phyloP scores from a whole-genome alignment of 305 asterid genomes.

The Rubia balearica region DNA sequence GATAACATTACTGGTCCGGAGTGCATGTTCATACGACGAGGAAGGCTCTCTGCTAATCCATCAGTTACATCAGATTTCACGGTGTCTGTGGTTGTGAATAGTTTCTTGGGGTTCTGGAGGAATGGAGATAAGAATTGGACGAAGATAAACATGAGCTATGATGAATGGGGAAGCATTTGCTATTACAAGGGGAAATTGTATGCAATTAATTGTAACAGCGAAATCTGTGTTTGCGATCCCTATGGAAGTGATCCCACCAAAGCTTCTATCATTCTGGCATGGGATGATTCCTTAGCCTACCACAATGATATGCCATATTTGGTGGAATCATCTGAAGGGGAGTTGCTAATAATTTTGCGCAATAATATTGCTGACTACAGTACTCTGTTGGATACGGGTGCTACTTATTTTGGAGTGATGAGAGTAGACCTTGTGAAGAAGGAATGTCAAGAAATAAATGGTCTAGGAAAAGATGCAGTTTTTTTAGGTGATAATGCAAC shows the following conservation, averaged over 20 bases:
- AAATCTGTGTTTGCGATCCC: neutral
- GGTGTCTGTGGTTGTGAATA: too few species aligned
- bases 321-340: neutral
- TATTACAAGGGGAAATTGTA: neutral
- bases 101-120: too few species aligned
- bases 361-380: too few species aligned
- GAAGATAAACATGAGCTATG: neutral
- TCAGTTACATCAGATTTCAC: too few species aligned
- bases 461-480: neutral
- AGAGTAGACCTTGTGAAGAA: neutral
- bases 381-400: neutral
- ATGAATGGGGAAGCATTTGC: neutral
- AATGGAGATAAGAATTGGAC: neutral
- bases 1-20: accelerated
- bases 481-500: neutral
- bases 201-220: neutral
- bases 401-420: neutral
- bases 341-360: neutral
- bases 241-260: neutral
- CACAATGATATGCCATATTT: neutral
- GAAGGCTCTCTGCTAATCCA: too few species aligned
- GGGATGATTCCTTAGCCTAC: too few species aligned
- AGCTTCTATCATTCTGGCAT: too few species aligned
- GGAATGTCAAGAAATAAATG: neutral
- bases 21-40: too few species aligned